A percentile compares a stretch with the other conserved stretches of the same genome.
Evolutionary conservation across 306 rosid genomes (phyloP).

Genomic region (Fragaria ananassa): DNA sequence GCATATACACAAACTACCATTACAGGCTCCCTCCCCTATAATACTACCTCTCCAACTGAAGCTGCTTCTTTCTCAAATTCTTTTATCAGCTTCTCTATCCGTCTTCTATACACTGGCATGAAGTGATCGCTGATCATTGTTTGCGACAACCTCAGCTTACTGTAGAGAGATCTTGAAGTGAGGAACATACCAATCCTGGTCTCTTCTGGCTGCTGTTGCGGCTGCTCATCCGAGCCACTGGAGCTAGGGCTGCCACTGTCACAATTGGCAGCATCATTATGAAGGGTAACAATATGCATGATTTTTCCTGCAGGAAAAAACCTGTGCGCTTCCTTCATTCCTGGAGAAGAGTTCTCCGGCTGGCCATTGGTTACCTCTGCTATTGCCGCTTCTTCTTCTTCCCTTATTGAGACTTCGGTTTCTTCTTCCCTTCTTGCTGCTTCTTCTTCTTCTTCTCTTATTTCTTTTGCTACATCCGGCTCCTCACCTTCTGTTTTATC

Average conservation of each 20-base stretch:
- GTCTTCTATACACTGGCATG: conserved; percentile 87
- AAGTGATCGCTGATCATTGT: conserved; percentile 94
- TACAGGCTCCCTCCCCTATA: conserved; percentile 28
- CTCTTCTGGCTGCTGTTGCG: conserved; percentile 34
- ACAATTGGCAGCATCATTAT: conserved; percentile 27
- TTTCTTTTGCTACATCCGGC: conserved; percentile 49
- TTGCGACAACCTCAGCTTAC: conserved; percentile 82
- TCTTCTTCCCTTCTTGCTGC: conserved; percentile 11
- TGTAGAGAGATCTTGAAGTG: conserved; percentile 74
- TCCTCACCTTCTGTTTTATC: conserved; percentile 49
- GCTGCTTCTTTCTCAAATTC: conserved; percentile 61
- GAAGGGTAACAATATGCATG: conserved; percentile 68
- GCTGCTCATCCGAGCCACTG: conserved; percentile 36
- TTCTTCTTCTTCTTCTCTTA: conserved; percentile 20
- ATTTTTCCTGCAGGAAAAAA: conserved; percentile 89
- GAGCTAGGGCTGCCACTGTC: conserved; percentile 50
- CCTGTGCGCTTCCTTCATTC: conserved; percentile 66
- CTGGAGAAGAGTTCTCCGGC: conserved; percentile 46
- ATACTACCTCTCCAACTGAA: conserved; percentile 23
- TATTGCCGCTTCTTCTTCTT: conserved; percentile 65
- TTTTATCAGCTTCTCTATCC: conserved; percentile 69
- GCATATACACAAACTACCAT: conserved; percentile 16
- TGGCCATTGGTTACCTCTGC: conserved; percentile 50
- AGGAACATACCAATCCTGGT: conserved; percentile 65
- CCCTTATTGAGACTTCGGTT: conserved; percentile 45